These are phyloP conservation scores for Talaromyces pinophilus DNA, from an alignment of 2,329 filamentous ascomycete genomes.

Conservation along the genomic window DNA sequence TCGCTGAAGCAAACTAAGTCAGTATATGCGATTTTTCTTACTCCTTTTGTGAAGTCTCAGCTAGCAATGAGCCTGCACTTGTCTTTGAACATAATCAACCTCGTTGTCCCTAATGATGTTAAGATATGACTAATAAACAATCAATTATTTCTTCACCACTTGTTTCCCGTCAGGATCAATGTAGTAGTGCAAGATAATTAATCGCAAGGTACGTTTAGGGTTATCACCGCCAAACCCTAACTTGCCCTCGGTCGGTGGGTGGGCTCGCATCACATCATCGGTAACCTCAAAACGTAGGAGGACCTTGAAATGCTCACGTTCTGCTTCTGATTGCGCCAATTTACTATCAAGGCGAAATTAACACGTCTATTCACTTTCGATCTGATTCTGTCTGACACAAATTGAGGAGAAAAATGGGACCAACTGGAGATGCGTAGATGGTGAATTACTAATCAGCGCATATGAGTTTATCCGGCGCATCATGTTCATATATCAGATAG, in stretches of 20 bases:
- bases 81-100: background rate
- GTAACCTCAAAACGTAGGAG: too few species aligned
- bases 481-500: too few species aligned
- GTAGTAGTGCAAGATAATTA: background rate
- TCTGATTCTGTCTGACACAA: background rate
- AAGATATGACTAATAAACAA: background rate
- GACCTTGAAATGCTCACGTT: too few species aligned
- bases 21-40: background rate
- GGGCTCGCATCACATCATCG: background rate
- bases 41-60: background rate
- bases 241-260: too few species aligned
- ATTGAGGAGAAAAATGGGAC: background rate
- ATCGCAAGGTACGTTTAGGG: background rate
- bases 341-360: too few species aligned
- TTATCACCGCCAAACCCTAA: background rate
- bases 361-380: background rate
- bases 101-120: background rate
- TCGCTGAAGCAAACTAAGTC: slow-evolving; percentile 26
- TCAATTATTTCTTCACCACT: too few species aligned
- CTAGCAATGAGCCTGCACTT: background rate
- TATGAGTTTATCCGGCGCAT: background rate
- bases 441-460: background rate
- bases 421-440: background rate
- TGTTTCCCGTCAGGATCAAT: background rate
- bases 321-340: too few species aligned